phyloP scores from a whole-genome alignment of 2,329 filamentous ascomycete species.

The Venturia aucupariae region DNA sequence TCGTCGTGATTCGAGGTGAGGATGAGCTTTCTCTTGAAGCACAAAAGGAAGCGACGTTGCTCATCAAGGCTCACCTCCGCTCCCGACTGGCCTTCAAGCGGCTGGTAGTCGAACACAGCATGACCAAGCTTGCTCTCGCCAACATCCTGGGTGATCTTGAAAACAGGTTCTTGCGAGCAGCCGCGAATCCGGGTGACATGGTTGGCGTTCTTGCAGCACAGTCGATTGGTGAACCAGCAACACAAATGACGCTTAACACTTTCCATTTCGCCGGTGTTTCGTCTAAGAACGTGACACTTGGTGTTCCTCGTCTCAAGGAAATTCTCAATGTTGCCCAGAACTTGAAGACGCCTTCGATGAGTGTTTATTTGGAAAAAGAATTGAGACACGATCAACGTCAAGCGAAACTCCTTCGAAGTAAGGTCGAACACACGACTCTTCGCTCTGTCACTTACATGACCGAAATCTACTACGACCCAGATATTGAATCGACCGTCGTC shows the following conservation, averaged over 20 bases:
- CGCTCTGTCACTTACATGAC: slow-evolving; percentile 84
- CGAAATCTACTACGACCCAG: slow-evolving; percentile 96
- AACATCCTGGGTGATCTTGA: slow-evolving; percentile 88
- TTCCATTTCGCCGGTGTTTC: slow-evolving; percentile 99
- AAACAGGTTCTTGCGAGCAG: slow-evolving; percentile 74
- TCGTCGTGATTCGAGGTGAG: slow-evolving; percentile 77
- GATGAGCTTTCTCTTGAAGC: slow-evolving; percentile 79
- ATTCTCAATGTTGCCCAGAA: slow-evolving; percentile 97
- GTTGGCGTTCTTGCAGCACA: slow-evolving; percentile 95
- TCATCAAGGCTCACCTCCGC: slow-evolving; percentile 87
- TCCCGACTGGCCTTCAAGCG: slow-evolving; percentile 89
- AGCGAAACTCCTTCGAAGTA: slow-evolving; percentile 77
- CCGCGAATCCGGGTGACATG: slow-evolving; percentile 94
- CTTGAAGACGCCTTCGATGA: slow-evolving; percentile 98
- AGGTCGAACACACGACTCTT: slow-evolving; percentile 89
- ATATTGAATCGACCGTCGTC: slow-evolving; percentile 77
- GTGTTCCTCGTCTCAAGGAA: slow-evolving; percentile 98
- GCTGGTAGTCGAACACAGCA: slow-evolving; percentile 71
- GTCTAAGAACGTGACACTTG: slow-evolving; percentile 97
- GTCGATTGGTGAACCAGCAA: slow-evolving; percentile 96
- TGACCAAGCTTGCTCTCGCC: slow-evolving; percentile 87
- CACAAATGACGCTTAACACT: slow-evolving; percentile 98
- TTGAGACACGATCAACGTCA: slow-evolving; percentile 60
- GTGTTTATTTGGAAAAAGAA: slow-evolving; percentile 66
- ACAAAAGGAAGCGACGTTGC: slow-evolving; percentile 74